These are phyloP conservation scores for Adenanthera pavonina DNA, from an alignment of 306 rosid species.

Conservation along the genomic window DNA sequence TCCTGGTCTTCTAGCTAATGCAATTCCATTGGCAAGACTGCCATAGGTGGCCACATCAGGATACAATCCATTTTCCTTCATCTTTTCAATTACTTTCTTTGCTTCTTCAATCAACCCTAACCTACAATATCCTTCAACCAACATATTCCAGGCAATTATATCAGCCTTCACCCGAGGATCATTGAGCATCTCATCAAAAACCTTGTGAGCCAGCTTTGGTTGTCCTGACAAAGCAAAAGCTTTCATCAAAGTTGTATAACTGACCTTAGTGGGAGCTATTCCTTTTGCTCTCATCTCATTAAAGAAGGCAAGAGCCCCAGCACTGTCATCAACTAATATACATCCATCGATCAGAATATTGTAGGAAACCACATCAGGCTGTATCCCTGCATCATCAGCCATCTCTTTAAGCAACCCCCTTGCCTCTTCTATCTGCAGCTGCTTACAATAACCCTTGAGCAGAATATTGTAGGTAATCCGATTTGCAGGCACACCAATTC, in stretches of 20 bases:
- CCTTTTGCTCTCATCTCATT: constrained; percentile 94
- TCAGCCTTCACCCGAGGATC: constrained; percentile 86
- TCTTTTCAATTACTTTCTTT: constrained; percentile 72
- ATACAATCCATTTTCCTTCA: constrained; percentile 78
- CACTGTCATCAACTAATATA: constrained; percentile 85
- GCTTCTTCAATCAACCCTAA: constrained; percentile 84
- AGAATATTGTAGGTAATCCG: constrained; percentile 88
- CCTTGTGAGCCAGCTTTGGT: constrained; percentile 92
- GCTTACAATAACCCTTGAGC: constrained; percentile 87
- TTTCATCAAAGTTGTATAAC: constrained; percentile 96
- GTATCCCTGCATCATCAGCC: constrained; percentile 74
- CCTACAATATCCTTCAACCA: constrained; percentile 93
- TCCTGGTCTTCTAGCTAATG: constrained; percentile 90
- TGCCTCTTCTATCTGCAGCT: constrained; percentile 74
- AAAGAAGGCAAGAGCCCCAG: constrained; percentile 84
- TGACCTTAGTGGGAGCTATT: constrained; percentile 90
- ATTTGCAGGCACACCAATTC: constrained; percentile 75
- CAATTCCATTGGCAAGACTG: constrained; percentile 79
- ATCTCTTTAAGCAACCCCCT: constrained; percentile 81
- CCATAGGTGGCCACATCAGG: constrained; percentile 92
- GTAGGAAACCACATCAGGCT: constrained; percentile 91
- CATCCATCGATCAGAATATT: constrained; percentile 88
- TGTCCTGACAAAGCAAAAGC: constrained; percentile 89
- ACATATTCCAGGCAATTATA: constrained; percentile 88
- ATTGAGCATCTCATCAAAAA: constrained; percentile 81